phyloP scores from a whole-genome alignment of 208 protist genomes.

The Leishmania braziliensis region DNA sequence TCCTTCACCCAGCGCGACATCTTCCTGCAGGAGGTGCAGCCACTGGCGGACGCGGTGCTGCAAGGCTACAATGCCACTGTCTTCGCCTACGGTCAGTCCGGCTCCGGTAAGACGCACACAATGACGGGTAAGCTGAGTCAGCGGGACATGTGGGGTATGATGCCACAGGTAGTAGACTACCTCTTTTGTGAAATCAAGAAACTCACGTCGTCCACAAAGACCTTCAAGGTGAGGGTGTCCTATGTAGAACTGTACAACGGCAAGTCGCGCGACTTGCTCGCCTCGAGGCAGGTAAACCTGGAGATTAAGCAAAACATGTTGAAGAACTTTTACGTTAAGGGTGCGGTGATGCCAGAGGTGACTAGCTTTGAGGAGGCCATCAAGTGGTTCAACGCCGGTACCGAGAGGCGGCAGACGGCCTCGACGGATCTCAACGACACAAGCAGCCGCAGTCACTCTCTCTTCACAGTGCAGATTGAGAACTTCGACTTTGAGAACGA shows the following conservation, averaged over 20 bases:
- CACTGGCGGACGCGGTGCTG: slow-evolving; percentile 84
- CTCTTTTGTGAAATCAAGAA: slow-evolving; percentile 90
- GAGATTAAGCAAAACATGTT: slow-evolving; percentile 93
- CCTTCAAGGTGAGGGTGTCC: slow-evolving; percentile 88
- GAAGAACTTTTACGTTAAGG: slow-evolving; percentile 93
- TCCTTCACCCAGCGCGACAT: slow-evolving; percentile 92
- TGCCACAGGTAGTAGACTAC: slow-evolving; percentile 89
- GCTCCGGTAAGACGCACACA: slow-evolving; percentile 92
- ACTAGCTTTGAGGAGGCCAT: slow-evolving; percentile 85
- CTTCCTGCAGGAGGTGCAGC: slow-evolving; percentile 89
- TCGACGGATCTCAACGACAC: slow-evolving; percentile 93
- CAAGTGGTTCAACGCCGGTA: slow-evolving; percentile 88
- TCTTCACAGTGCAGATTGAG: slow-evolving; percentile 91
- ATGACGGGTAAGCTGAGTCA: slow-evolving; percentile 89
- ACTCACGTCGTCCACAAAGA: slow-evolving; percentile 76
- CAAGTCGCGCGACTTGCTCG: slow-evolving; percentile 85
- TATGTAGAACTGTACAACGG: slow-evolving; percentile 94
- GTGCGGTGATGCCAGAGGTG: slow-evolving; percentile 90
- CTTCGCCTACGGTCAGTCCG: slow-evolving; percentile 93
- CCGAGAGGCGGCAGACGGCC: slow-evolving; percentile 86
- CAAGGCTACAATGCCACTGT: slow-evolving; percentile 93
- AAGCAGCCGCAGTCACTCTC: slow-evolving; percentile 89
- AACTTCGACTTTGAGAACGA: slow-evolving; percentile 90
- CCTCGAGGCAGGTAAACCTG: slow-evolving; percentile 79
- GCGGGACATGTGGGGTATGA: slow-evolving; percentile 88